Conservation (phyloP, 257 asterid species). For the Primulina tabacum region DNA sequence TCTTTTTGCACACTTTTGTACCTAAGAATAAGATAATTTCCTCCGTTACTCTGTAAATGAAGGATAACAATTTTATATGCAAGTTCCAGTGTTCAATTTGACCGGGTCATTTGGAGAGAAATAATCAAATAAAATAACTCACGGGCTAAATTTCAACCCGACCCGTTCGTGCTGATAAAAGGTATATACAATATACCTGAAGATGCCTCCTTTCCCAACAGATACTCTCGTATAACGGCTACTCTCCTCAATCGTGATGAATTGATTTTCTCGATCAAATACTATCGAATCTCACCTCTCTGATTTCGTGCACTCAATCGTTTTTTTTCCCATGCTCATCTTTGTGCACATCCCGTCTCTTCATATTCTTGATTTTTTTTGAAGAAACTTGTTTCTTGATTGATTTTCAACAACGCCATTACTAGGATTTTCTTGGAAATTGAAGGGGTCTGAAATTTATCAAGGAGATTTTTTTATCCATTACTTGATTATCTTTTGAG, state of each 20-base stretch:
- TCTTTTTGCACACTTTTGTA: too few species aligned
- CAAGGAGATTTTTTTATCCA: neutral
- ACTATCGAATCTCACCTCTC: neutral
- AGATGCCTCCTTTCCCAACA: conserved; percentile 40
- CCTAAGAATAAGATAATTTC: too few species aligned
- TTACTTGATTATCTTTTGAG: neutral
- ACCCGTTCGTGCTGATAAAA: neutral
- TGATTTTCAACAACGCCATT: neutral
- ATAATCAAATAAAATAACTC: neutral
- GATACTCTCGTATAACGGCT: conserved; percentile 47
- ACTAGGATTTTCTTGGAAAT: neutral
- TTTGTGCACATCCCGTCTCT: neutral
- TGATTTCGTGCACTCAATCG: neutral
- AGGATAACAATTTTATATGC: too few species aligned
- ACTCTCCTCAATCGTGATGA: conserved; percentile 20
- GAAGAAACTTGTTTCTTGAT: conserved; percentile 18
- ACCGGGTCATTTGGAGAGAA: too few species aligned
- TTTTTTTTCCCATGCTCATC: neutral
- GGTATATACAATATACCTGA: neutral
- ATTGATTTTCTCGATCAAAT: neutral
- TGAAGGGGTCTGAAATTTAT: conserved; percentile 11
- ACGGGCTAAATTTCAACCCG: neutral
- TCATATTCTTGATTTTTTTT: neutral
- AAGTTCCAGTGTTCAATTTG: too few species aligned
- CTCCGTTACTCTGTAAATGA: too few species aligned